These are phyloP conservation scores for Sugiyamaella xylanicola DNA, from an alignment of 1,139 yeast genomes.

Conservation along the genomic window DNA sequence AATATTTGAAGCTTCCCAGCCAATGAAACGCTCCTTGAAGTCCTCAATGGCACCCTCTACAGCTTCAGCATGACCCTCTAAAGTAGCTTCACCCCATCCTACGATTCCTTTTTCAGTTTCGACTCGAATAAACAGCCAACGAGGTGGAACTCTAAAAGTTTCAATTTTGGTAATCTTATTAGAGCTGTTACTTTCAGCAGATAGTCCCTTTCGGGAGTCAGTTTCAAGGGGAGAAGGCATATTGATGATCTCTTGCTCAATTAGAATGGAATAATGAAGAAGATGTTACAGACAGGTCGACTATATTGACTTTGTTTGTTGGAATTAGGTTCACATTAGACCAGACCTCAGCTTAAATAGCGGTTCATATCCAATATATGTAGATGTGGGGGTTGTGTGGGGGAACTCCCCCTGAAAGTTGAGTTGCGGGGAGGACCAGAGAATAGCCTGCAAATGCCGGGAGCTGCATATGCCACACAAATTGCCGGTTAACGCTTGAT, in stretches of 20 bases:
- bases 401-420: slow-evolving; percentile 3
- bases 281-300: too few species aligned
- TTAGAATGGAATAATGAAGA: too few species aligned
- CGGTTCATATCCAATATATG: not conserved
- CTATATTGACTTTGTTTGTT: too few species aligned
- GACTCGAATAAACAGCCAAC: slow-evolving; percentile 40
- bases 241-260: not conserved
- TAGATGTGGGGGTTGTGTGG: slow-evolving; percentile 3
- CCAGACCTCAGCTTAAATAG: slow-evolving; percentile 5
- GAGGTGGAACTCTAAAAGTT: slow-evolving; percentile 39
- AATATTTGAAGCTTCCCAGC: slow-evolving; percentile 39
- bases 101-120: slow-evolving; percentile 38
- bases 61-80: slow-evolving; percentile 40
- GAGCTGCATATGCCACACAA: not conserved
- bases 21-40: slow-evolving; percentile 38
- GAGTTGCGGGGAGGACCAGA: slow-evolving; percentile 8
- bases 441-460: slow-evolving; percentile 10
- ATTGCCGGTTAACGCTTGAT: too few species aligned
- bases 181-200: slow-evolving; percentile 17
- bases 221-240: slow-evolving; percentile 28
- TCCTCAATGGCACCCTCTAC: slow-evolving; percentile 41
- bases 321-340: not conserved
- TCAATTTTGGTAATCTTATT: slow-evolving; percentile 36
- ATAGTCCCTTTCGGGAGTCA: slow-evolving; percentile 25
- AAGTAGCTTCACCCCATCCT: slow-evolving; percentile 41